Base-by-base conservation (phyloP, 169 alveolate genomes). In the Eimeria zaria region DNA sequence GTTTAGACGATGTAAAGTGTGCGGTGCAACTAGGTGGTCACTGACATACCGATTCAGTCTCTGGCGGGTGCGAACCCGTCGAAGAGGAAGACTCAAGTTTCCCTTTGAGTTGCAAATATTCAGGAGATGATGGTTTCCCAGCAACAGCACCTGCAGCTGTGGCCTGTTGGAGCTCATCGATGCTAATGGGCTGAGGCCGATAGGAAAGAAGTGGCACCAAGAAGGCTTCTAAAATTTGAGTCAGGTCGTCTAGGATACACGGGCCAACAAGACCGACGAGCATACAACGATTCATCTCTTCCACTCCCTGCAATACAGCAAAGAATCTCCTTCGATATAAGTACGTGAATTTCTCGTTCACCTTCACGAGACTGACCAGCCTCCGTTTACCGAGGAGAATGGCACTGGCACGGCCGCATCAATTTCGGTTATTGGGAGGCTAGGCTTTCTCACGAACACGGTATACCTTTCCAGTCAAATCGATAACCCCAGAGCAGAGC, bases 241-340 rank as follows among this genome's bases (percentile, higher is more conserved):
- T 62, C 74, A 91, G 83, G 39, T 91, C 96, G 30, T 76, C 73
- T 64, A 91, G 62, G 44, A 91, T 58, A 41, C 44, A 64, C 2
- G 89, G 69, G 6, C 89, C 84, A 60, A 62, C 69, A 22, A 62
- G 46, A 16, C 96, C 96, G 1, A 78, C 85, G 22, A 67, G 71
- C 53, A 91, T 60, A 51, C 91, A 91, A 24, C 96, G 96, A 46
- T 80, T 91, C 96, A 91, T 91, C 76, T 76, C 83, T 12, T 91
- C 91, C 39, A 39, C 76, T 55, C 88, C 89, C 90, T 76, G 44
- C 33, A 46, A n/a, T 22, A 18, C 33, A 48, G 84, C 74, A 11
- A 67, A 30, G 22, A 24, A 5, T 9, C 5, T 44, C 16, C 24
- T 39, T 11, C 46, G 58, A 53, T 4, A 18, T 5, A 36, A 58